These are phyloP conservation scores for Pythium guiyangense DNA, from an alignment of 352 stramenopile species.

Conservation along the genomic window DNA sequence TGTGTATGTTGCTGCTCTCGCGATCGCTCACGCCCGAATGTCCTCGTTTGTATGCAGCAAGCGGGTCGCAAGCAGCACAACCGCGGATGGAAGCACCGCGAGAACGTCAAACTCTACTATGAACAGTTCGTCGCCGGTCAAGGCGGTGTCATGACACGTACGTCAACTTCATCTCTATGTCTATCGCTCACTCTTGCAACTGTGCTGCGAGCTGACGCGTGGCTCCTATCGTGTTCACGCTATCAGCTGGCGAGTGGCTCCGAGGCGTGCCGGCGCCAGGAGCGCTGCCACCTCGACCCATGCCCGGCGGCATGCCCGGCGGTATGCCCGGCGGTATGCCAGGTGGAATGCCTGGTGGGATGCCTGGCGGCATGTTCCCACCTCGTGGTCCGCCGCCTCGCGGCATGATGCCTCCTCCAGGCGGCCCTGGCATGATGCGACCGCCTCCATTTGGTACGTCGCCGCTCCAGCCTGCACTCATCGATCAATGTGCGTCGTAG, in stretches of 20 bases:
- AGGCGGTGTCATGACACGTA: conserved; percentile 75
- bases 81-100: conserved; percentile 92
- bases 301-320: conserved; percentile 13
- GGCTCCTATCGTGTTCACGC: conserved; percentile 3
- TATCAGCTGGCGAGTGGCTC: conserved; percentile 69
- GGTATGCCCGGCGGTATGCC: conserved; percentile 22
- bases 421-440: conserved; percentile 55
- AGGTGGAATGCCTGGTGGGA: conserved; percentile 17
- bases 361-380: conserved; percentile 35
- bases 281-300: conserved; percentile 40
- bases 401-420: conserved; percentile 70
- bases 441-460: conserved; percentile 62
- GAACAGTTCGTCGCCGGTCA: conserved; percentile 82
- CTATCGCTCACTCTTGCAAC: background rate
- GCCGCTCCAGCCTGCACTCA: background rate
- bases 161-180: conserved; percentile 4
- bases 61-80: conserved; percentile 92
- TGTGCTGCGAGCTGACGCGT: background rate
- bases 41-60: conserved; percentile 43
- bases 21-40: background rate
- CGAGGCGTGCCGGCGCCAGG: conserved; percentile 31
- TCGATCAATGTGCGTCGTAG: background rate
- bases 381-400: conserved; percentile 58
- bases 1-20: background rate
- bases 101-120: conserved; percentile 95